These are phyloP conservation scores for Sphagnum contortum DNA, from an alignment of 225 moss, liverwort and hornwort genomes.

Conservation along the genomic window DNA sequence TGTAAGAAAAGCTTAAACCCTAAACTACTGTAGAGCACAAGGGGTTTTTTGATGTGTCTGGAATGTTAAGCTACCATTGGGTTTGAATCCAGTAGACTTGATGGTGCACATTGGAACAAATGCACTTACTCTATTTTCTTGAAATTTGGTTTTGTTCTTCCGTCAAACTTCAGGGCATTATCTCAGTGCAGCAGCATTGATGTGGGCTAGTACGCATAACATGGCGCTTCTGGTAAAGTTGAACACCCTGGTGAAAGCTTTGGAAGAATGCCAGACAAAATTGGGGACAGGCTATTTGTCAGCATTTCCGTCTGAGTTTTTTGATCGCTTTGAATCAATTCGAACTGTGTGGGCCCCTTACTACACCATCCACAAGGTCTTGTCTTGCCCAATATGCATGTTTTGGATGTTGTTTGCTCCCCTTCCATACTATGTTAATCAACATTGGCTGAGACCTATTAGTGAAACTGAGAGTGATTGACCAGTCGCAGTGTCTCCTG, in stretches of 20 bases:
- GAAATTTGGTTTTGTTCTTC: too few species aligned
- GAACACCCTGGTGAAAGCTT: constrained; percentile 46
- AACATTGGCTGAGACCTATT: too few species aligned
- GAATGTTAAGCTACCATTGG: too few species aligned
- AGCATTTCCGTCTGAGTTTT: constrained; percentile 76
- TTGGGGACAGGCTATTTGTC: constrained; percentile 89
- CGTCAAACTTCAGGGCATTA: constrained; percentile 60
- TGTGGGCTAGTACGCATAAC: constrained; percentile 88
- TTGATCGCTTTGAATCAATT: constrained; percentile 93
- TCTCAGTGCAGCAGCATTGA: constrained; percentile 85
- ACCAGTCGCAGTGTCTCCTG: background rate
- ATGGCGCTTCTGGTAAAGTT: constrained; percentile 47
- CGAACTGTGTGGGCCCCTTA: constrained; percentile 89
- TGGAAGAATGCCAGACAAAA: constrained; percentile 73
- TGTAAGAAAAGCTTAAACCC: too few species aligned
- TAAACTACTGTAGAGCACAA: too few species aligned
- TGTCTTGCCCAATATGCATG: background rate
- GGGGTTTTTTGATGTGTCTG: too few species aligned
- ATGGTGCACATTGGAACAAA: too few species aligned
- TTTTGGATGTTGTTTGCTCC: background rate
- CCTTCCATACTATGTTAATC: background rate
- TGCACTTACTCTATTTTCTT: too few species aligned
- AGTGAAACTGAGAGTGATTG: too few species aligned
- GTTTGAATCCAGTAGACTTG: too few species aligned
- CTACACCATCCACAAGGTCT: constrained; percentile 95